A percentile compares a stretch with the other conserved stretches of the same genome.
Conservation (phyloP, 306 rosid genomes). For the cucumber (Cucumis sativus) region Cucumber_9930_V3 NC_026655.2:5090001-5090500, state of each 20-base stretch:
- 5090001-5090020: conserved; percentile 63
- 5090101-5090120: conserved; percentile 78
- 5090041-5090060: conserved; percentile 77
- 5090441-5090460: conserved; percentile 26
- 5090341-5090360: conserved; percentile 84
- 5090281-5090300: conserved; percentile 80
- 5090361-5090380: conserved; percentile 77
- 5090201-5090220: conserved; percentile 41
- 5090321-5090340: conserved; percentile 80
- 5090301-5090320: conserved; percentile 72
- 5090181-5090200: conserved; percentile 28
- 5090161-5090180: conserved; percentile 45
- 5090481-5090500: conserved; percentile 60
- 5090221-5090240: conserved; percentile 25
- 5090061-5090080: conserved; percentile 72
- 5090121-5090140: conserved; percentile 79
- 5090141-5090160: conserved; percentile 85
- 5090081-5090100: conserved; percentile 78
- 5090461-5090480: conserved; percentile 71
- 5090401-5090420: conserved; percentile 59
- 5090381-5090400: conserved; percentile 71
- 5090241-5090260: conserved; percentile 84
- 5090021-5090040: conserved; percentile 90
- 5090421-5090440: not conserved
- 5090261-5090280: conserved; percentile 89